A percentile compares a stretch with the other conserved stretches of the same genome.
phyloP scores from a whole-genome alignment of 106 monocot species.

The Narthecium ossifragum region DNA sequence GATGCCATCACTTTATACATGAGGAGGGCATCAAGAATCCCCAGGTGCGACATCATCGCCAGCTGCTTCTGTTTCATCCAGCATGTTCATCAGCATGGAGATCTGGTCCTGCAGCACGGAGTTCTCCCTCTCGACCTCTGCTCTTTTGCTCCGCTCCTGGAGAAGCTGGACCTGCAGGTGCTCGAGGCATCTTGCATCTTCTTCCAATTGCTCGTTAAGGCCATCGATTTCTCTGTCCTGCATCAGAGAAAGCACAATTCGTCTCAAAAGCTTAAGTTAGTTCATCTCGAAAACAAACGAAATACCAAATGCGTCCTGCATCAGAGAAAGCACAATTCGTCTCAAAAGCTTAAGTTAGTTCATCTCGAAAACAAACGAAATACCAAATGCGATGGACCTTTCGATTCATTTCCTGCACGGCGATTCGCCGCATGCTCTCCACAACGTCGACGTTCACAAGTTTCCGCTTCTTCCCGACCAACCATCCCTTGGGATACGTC shows the following conservation, averaged over 20 bases:
- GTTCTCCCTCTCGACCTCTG: conserved; percentile 69
- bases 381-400: conserved; percentile 56
- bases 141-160: conserved; percentile 68
- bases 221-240: conserved; percentile 92
- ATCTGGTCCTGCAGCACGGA: conserved; percentile 65
- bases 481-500: conserved; percentile 80
- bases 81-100: conserved; percentile 78
- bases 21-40: not conserved
- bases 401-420: conserved; percentile 95
- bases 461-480: conserved; percentile 90
- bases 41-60: conserved; percentile 29
- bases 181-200: conserved; percentile 67
- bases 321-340: no score
- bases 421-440: conserved; percentile 89
- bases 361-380: no score
- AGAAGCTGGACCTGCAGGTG: conserved; percentile 81
- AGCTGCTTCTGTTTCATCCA: conserved; percentile 38
- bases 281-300: no score
- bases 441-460: conserved; percentile 96
- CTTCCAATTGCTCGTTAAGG: conserved; percentile 85
- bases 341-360: no score
- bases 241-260: no score
- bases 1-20: no score
- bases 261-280: no score
- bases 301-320: no score